Base-by-base conservation (phyloP, 2,329 filamentous ascomycete genomes). In the Daldinia sp. region DNA sequence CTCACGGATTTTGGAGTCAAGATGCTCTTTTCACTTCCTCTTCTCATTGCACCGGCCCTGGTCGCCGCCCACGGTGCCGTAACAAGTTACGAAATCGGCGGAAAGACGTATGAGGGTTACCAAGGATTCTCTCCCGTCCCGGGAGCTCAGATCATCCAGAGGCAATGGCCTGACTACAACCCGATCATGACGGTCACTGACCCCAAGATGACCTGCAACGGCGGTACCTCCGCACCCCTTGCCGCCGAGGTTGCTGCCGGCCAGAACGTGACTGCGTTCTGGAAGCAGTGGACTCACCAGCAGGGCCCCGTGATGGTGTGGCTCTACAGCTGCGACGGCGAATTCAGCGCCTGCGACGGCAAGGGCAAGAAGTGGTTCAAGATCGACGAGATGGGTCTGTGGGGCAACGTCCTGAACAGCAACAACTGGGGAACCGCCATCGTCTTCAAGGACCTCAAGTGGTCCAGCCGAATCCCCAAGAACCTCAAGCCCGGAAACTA, bases 281-380 rank as follows among this genome's bases (percentile, higher is more conserved):
- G 86, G 85, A 75, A 78, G 42, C 86, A 88, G 75, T 88, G 87
- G 86, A 88, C 86, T 0, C 86, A 88, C 74, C 78, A 81, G 62
- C 86, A 88, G 73, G 87, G 86, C 0, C 87, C 87, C 15, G 84
- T 89, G 44, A 86, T 88, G 82, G 86, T 89, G 2, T 88, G 83
- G 83, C 75, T 86, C 75, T 86, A 85, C 80, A 83, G 85, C 67
- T 88, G 86, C 76, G 75, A 83, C 2, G 79, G 81, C 39, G 82
- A 80, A 56, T 86, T 87, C 76, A 77, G 76, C 12, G 76, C 80
- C 39, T 88, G 85, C 74, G 82, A 86, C 67, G 86, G 87, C 41
- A 83, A 82, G 55, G 82, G 83, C 33, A 81, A 83, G 72, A 80
- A 81, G 60, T 89, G 86, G 86, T 89, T 88, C 82, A 88, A 88